These are phyloP conservation scores for Ligustrum vulgare DNA, from an alignment of 257 asterid genomes.

Conservation along the genomic window DNA sequence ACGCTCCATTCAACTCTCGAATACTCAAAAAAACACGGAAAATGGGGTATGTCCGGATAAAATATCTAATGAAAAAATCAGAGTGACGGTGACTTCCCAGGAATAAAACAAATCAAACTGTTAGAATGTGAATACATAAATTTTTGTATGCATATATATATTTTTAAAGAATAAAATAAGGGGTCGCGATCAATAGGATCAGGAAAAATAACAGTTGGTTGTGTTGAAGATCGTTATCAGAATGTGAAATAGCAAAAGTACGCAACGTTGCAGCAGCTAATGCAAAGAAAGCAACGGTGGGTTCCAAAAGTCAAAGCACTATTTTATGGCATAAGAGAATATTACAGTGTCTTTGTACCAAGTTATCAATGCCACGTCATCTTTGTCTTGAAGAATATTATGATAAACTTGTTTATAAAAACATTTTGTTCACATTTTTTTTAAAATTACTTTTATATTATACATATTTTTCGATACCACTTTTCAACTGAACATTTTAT, in stretches of 20 bases:
- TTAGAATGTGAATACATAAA: not conserved
- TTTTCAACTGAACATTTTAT: no score
- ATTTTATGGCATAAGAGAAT: constrained; percentile 1
- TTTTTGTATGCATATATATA: no score
- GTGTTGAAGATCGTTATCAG: no score
- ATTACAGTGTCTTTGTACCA: not conserved
- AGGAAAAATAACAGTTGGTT: no score
- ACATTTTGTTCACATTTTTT: no score
- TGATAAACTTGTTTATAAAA: no score
- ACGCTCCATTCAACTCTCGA: constrained; percentile 2
- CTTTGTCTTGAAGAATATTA: no score
- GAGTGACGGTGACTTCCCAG: constrained; percentile 22
- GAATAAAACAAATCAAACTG: constrained; percentile 8
- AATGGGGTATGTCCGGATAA: constrained; percentile 32
- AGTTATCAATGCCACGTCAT: not conserved
- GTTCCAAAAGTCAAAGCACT: not conserved
- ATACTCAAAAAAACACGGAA: constrained; percentile 29
- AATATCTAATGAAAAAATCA: not conserved
- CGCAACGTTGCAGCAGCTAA: constrained; percentile 22
- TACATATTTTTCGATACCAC: no score
- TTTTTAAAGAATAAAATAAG: no score
- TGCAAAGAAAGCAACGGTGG: no score
- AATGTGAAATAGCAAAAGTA: not conserved
- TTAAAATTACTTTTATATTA: no score
- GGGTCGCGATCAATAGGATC: no score